Base-by-base conservation (phyloP, 1,284 basidiomycete species). In the Trichosporon sp. region DNA sequence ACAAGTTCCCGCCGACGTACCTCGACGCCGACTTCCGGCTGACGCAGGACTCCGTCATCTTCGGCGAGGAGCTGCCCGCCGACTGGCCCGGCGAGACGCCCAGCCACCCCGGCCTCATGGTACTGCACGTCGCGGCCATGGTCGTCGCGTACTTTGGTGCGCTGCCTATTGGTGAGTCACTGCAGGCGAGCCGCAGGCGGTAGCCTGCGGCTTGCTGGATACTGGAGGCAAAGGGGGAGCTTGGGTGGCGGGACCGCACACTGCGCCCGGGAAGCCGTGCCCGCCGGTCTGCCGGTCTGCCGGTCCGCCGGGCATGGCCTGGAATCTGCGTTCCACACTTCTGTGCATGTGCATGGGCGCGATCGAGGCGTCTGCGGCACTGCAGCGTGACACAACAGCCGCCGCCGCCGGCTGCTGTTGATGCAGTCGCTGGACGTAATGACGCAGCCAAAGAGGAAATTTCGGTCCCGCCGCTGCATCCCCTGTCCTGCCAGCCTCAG, bases 1-100 rank as follows among this genome's bases (percentile, higher is more conserved):
- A 81, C 69, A 42, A 73, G 27, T 81, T 77, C 72, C 79, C 79
- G 8, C 77, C 78, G 1, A 74, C 77, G 2, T 81, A 80, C 65
- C 68, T 81, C 34, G 76, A 76, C 63, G 77, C 77, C 51, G 77
- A 80, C 70, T 78, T 80, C 72, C 68, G 77, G 38, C 67, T 81
- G 42, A 70, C 76, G 58, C 66, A 75, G 11, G 77, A 80, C 68
- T 64, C 70, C 56, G 75, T 75, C 32, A 76, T 80, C 70, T 78
- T 80, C 70, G 78, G 78, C 34, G 79, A 80, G 66, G 77, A 78
- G 25, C 76, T 80, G 68, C 75, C 75, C 21, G 73, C 69, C 4
- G 67, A 66, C 23, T 80, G 78, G 78, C 71, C 79, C 53, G 67
- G 71, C 9, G 72, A 74, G n/a, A 68, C 71, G 6, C 71, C 70